Percentiles rank a stretch among this genome's conserved stretches.
Conservation (phyloP, 306 rosid species). For the Ziziphus jujuba region DNA sequence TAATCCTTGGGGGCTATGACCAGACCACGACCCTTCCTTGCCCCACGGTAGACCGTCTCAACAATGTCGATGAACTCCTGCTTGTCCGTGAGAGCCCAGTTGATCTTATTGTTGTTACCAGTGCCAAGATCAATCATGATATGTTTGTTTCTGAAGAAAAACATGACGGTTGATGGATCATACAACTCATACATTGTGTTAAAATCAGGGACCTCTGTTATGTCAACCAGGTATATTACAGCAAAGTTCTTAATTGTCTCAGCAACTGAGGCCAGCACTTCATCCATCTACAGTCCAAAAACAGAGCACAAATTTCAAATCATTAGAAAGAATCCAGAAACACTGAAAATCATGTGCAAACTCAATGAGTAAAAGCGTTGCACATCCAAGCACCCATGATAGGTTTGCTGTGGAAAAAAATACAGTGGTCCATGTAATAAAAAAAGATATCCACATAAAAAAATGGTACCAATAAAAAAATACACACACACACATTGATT, state of each 20-base stretch:
- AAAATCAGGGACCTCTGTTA: conserved; percentile 94
- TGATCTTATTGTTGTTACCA: conserved; percentile 98
- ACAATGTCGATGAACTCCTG: conserved; percentile 91
- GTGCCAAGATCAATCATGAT: conserved; percentile 98
- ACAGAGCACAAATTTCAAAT: too few species aligned
- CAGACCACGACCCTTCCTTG: conserved; percentile 89
- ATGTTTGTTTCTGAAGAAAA: conserved; percentile 96
- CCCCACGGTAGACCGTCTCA: conserved; percentile 86
- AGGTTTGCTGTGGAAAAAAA: too few species aligned
- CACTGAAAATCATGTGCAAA: too few species aligned
- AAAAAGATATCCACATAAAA: too few species aligned
- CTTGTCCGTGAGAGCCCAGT: conserved; percentile 97
- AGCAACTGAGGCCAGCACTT: conserved; percentile 85
- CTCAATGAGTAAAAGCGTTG: too few species aligned
- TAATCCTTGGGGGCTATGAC: conserved; percentile 96
- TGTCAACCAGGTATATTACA: conserved; percentile 90
- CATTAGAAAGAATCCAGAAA: too few species aligned
- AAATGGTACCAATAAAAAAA: too few species aligned
- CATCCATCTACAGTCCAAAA: conserved; percentile 63
- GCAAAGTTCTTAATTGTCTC: conserved; percentile 88
- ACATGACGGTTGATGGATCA: conserved; percentile 89
- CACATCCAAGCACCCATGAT: too few species aligned
- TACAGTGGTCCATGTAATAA: too few species aligned
- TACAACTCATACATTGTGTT: conserved; percentile 95
- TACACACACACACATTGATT: too few species aligned